Conservation (phyloP, 164 flowering plant genomes). For the Chloranthus sessilifolius region DNA sequence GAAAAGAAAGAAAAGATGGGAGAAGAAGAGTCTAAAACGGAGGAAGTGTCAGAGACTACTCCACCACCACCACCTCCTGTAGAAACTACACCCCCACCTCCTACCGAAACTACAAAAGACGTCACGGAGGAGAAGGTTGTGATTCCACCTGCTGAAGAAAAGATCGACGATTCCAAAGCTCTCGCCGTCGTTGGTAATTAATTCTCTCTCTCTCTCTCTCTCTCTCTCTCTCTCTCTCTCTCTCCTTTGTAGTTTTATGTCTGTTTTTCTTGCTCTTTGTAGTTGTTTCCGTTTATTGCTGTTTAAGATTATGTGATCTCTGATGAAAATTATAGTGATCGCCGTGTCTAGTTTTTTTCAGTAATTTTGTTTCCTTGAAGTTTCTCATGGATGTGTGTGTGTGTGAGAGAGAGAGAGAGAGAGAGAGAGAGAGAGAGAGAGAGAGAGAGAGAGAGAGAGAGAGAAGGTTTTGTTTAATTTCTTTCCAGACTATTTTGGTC, state of each 20-base stretch:
- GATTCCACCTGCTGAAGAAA: constrained; percentile 22
- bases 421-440: no score
- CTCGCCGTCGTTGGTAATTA: constrained; percentile 45
- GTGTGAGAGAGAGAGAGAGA: no score
- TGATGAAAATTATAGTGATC: neutral
- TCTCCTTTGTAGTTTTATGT: neutral
- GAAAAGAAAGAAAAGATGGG: constrained; percentile 14
- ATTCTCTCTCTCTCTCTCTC: constrained; percentile 3
- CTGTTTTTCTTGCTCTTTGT: neutral
- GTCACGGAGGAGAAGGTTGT: constrained; percentile 38
- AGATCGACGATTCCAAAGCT: constrained; percentile 47
- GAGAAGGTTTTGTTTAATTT: no score
- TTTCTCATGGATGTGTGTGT: neutral
- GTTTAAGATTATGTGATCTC: neutral
- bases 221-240: neutral
- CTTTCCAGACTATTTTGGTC: no score
- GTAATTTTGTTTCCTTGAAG: neutral
- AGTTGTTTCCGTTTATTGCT: neutral
- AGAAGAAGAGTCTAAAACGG: constrained; percentile 21
- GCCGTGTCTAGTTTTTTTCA: neutral
- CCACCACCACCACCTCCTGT: constrained; percentile 15
- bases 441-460: no score
- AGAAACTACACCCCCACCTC: no score
- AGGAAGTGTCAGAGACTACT: constrained; percentile 7
- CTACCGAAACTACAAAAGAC: constrained; percentile 19